Conservation (phyloP, 2,329 filamentous ascomycete genomes). For the Trichoderma sp. region DNA sequence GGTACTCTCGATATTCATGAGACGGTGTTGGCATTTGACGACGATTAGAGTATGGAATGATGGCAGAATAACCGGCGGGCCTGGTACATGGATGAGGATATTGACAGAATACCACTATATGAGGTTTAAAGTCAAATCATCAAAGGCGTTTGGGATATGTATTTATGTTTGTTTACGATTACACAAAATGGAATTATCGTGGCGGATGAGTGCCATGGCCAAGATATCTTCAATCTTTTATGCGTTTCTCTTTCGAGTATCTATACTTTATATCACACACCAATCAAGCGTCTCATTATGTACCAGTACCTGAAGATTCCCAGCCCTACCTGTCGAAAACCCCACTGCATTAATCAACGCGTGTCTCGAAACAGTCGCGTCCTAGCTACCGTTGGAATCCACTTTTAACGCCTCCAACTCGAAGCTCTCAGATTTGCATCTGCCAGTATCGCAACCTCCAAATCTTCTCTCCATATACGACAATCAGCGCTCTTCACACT, state of each 20-base stretch:
- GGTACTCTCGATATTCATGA: neutral
- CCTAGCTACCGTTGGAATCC: neutral
- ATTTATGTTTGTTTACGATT: neutral
- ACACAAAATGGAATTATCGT: neutral
- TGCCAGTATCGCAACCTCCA: neutral
- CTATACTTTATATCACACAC: neutral
- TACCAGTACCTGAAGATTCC: neutral
- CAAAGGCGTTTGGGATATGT: neutral
- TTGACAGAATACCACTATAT: neutral
- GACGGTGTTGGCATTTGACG: neutral
- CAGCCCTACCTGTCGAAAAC: neutral
- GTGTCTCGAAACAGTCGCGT: constrained; percentile 20
- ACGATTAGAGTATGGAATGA: neutral
- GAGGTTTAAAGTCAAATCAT: neutral
- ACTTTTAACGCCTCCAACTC: neutral
- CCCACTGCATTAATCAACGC: constrained; percentile 17
- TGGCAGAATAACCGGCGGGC: neutral
- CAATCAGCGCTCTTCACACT: neutral
- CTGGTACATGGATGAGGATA: neutral
- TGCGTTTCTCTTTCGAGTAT: neutral
- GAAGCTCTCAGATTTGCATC: neutral
- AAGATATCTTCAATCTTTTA: neutral
- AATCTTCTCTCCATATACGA: neutral
- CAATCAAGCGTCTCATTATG: neutral
- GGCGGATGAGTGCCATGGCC: neutral